Percentiles rank a stretch among this genome's conserved stretches.
These are phyloP conservation scores for Sanguinoderma infundibulare DNA, from an alignment of 1,284 basidiomycete species.

Conservation along the genomic window DNA sequence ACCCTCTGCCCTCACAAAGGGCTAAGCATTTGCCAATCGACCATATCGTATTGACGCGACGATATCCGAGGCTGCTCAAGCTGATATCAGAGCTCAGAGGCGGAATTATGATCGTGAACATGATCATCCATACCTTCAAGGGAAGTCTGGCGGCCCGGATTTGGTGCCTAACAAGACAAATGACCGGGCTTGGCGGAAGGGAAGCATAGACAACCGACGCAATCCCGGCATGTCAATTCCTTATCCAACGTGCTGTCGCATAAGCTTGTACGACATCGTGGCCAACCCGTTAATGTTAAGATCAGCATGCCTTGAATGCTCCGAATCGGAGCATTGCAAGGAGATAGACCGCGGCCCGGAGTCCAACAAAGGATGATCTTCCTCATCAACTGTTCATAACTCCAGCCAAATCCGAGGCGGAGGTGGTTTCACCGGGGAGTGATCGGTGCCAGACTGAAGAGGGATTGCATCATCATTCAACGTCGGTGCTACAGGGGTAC, in stretches of 20 bases:
- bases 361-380: neutral
- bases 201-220: constrained; percentile 6
- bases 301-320: too few species aligned
- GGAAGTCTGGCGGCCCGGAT: neutral
- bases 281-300: too few species aligned
- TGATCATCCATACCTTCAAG: neutral
- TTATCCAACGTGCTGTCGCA: neutral
- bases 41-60: neutral
- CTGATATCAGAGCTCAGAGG: neutral
- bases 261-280: neutral
- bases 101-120: too few species aligned
- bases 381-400: too few species aligned
- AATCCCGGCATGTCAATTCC: constrained; percentile 6
- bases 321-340: neutral
- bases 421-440: neutral
- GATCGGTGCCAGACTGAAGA: neutral
- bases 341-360: neutral
- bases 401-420: too few species aligned
- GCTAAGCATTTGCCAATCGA: neutral
- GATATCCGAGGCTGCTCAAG: neutral
- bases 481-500: neutral
- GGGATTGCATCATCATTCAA: neutral
- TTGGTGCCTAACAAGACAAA: neutral
- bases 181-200: constrained; percentile 16
- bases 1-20: neutral